Base-by-base conservation (phyloP, 1,284 basidiomycete genomes). In the Cutaneotrichosporon dermatis region DNA sequence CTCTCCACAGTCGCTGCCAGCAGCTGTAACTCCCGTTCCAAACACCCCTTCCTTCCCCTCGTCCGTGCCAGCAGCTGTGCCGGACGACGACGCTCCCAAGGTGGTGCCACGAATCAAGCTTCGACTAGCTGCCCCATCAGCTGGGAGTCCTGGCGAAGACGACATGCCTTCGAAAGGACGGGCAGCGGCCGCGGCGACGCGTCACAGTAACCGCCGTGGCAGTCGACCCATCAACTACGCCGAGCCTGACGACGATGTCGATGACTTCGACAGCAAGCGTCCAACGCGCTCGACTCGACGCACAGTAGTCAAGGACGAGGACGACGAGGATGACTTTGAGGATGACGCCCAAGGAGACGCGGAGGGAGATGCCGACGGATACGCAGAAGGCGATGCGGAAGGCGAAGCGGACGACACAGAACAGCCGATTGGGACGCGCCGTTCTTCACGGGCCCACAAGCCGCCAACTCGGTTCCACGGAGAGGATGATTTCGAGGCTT, bases 391-490 rank as follows among this genome's bases (percentile, higher is more conserved):
- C 7, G 59, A 60, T 36, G 25, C 25, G 25, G 25, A 25, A 25
- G 61, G 42, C 25, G 51, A 51, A 41, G 56, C 52, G 6, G 58
- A 57, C 8, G 63, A 59, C 33, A 61, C 59, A 57, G 56, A 42
- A 25, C 25, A 10, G 52, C 33, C 35, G 13, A 48, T 34, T 4
- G 36, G 83, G 79, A 13, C 79, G 1, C 63, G 60, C n/a, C 59
- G 67, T 25, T 67, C 66, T 3, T 51, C 55, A 10, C 55, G 67
- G 11, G 45, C 79, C 6, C 79, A 75, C 33, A 82, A 82, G 2
- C 82, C 83, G 5, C 82, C 85, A 8, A 54, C 62, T 13, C 62
- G 63, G 12, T 64, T 58, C 8, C 69, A 66, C 11, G 66, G 63
- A 12, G 65, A 62, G 41, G 72, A 71, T 37, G 70, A 69, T 42